A percentile compares a stretch with the other conserved stretches of the same genome.
Conservation (phyloP, 164 flowering plant species). For the Vitis riparia region DNA sequence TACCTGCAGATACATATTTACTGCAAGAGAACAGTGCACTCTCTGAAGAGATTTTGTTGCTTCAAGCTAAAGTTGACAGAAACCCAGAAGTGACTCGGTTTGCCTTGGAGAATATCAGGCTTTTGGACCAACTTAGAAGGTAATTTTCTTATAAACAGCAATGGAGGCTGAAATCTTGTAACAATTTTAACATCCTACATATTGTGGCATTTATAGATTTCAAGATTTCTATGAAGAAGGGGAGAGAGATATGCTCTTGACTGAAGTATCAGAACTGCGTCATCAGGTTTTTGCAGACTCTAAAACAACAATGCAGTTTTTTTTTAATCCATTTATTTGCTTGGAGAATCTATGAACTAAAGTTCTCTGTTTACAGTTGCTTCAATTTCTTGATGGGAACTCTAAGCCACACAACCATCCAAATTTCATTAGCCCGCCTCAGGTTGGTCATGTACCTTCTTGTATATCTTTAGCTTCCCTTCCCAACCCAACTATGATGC, state of each 20-base stretch:
- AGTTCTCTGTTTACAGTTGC: constrained; percentile 44
- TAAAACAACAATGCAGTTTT: not conserved
- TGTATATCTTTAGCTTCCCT: not conserved
- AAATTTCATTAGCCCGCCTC: constrained; percentile 19
- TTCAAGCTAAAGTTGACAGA: constrained; percentile 69
- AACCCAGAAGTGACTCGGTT: constrained; percentile 98
- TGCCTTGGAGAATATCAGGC: constrained; percentile 92
- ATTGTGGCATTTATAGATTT: constrained; percentile 45
- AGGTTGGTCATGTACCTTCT: constrained; percentile 33
- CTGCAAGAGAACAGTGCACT: constrained; percentile 71
- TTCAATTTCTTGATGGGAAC: constrained; percentile 51
- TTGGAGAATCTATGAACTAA: not conserved
- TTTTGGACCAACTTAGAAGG: constrained; percentile 87
- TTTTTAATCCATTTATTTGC: constrained; percentile 5
- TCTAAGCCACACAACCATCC: constrained; percentile 30
- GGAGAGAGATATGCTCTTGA: constrained; percentile 76
- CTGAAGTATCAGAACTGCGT: constrained; percentile 73
- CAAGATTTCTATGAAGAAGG: constrained; percentile 97
- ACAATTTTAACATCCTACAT: not conserved
- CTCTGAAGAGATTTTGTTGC: constrained; percentile 69
- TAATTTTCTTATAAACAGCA: constrained; percentile 19
- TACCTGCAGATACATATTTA: constrained; percentile 63
- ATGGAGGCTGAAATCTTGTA: constrained; percentile 1
- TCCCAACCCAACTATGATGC: not conserved
- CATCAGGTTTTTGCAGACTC: constrained; percentile 54